phyloP scores from a whole-genome alignment of 768 basidiomycete genomes.

The Butyriboletus loyo region DNA sequence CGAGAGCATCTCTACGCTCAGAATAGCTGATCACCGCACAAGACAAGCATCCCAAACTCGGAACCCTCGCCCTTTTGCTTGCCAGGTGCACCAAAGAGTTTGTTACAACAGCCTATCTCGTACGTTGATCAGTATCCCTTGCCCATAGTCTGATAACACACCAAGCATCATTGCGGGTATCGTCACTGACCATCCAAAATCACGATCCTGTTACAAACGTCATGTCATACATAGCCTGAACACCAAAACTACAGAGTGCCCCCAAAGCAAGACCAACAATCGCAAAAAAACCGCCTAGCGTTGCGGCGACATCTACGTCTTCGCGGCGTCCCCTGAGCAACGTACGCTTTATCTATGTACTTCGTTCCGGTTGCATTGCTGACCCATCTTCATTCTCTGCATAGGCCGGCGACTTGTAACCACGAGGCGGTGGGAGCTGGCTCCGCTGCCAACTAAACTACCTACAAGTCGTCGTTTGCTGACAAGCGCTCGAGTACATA shows the following conservation, averaged over 20 bases:
- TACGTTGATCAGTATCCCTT: neutral
- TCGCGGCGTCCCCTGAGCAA: constrained; percentile 62
- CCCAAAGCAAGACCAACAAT: constrained; percentile 74
- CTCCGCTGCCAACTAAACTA: too few species aligned
- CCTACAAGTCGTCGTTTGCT: too few species aligned
- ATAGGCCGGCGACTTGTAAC: too few species aligned
- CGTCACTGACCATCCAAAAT: neutral
- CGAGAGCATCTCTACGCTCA: neutral
- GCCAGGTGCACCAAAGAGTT: neutral
- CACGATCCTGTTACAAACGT: constrained; percentile 11
- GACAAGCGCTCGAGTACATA: too few species aligned
- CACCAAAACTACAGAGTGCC: constrained; percentile 78
- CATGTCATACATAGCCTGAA: constrained; percentile 67
- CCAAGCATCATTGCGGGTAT: neutral
- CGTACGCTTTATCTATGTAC: too few species aligned
- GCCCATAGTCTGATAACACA: neutral
- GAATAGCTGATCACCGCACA: neutral
- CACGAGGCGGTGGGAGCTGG: too few species aligned
- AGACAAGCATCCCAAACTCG: neutral
- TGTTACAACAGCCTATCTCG: neutral
- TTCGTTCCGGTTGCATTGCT: too few species aligned
- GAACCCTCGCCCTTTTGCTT: neutral
- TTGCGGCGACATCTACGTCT: constrained; percentile 84
- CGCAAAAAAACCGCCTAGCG: constrained; percentile 72
- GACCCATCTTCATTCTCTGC: too few species aligned